Conservation (phyloP, 2,329 filamentous ascomycete genomes). For the Colletotrichum tropicicola region DNA sequence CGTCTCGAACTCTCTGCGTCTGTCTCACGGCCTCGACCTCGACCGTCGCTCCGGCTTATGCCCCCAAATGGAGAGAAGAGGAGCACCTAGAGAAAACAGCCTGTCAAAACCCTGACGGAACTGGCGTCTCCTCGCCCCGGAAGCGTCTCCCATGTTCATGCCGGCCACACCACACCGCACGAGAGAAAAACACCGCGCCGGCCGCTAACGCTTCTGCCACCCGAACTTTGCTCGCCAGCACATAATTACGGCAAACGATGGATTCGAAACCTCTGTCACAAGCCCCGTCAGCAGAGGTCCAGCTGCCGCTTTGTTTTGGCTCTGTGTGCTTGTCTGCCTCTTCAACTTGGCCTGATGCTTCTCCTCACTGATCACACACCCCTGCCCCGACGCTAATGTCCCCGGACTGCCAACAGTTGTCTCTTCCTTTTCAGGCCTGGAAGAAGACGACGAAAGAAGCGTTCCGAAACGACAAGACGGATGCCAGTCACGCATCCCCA, state of each 20-base stretch:
- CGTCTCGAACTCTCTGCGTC: not conserved
- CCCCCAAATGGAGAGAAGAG: conserved; percentile 19
- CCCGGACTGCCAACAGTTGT: not conserved
- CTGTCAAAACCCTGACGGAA: conserved; percentile 11
- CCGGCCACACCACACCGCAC: conserved; percentile 3
- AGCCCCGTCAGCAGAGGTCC: not conserved
- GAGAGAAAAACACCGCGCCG: not conserved
- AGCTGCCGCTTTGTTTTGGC: conserved; percentile 6
- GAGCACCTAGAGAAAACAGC: conserved; percentile 12
- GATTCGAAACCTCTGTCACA: conserved; percentile 2
- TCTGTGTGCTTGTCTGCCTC: not conserved
- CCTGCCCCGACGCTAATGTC: conserved; percentile 5
- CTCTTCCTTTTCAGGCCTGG: not conserved
- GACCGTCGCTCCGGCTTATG: conserved; percentile 5
- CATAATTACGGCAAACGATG: not conserved
- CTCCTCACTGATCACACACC: not conserved
- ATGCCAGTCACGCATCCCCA: not conserved
- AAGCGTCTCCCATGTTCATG: conserved; percentile 12
- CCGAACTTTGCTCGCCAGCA: conserved; percentile 3
- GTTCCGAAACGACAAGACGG: not conserved
- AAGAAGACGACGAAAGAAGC: not conserved
- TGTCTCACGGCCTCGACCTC: conserved; percentile 18
- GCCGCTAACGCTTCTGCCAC: conserved; percentile 11
- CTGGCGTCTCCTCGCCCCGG: conserved; percentile 22
- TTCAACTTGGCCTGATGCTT: not conserved